Evolutionary conservation across 2,329 filamentous ascomycete genomes (phyloP).

Genomic region (Ceratocystis cubensis): DNA sequence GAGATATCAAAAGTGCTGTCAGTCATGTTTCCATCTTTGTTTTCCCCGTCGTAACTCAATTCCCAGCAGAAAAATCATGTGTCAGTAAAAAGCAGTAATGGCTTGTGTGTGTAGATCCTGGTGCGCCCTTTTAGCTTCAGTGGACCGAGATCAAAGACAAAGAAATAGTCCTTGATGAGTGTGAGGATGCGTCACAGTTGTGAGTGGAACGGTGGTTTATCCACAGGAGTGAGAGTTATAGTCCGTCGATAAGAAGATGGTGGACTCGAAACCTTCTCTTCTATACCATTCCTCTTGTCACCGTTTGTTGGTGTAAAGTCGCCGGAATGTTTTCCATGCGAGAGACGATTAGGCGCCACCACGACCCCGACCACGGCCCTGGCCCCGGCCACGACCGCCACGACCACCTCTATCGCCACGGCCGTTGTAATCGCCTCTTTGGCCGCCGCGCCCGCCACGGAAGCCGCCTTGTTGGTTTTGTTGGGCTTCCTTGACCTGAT

Average conservation of each 20-base stretch:
- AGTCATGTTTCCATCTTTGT: neutral
- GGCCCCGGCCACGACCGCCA: slow-evolving; percentile 34
- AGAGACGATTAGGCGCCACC: slow-evolving; percentile 23
- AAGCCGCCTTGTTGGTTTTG: slow-evolving; percentile 53
- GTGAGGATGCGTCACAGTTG: slow-evolving; percentile 8
- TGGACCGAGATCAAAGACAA: slow-evolving; percentile 1
- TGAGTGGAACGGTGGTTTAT: neutral
- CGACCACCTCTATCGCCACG: slow-evolving; percentile 45
- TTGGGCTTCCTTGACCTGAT: slow-evolving; percentile 85
- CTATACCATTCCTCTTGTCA: neutral
- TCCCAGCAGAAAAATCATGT: neutral
- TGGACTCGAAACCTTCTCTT: neutral
- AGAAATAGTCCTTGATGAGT: neutral
- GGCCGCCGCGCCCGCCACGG: slow-evolving; percentile 51
- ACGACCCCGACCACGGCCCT: slow-evolving; percentile 32
- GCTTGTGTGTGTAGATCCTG: neutral
- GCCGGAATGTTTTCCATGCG: neutral
- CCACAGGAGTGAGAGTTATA: neutral
- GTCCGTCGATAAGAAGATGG: neutral
- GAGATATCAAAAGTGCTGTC: slow-evolving; percentile 7
- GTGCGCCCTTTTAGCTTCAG: neutral
- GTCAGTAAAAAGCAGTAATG: slow-evolving; percentile 1
- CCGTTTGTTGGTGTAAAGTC: slow-evolving; percentile 1
- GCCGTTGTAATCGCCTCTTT: slow-evolving; percentile 46
- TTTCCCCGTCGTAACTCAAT: neutral